Evolutionary conservation across 371 early-diverging fungal genomes (phyloP).

Genomic region (Massospora cicadina): DNA sequence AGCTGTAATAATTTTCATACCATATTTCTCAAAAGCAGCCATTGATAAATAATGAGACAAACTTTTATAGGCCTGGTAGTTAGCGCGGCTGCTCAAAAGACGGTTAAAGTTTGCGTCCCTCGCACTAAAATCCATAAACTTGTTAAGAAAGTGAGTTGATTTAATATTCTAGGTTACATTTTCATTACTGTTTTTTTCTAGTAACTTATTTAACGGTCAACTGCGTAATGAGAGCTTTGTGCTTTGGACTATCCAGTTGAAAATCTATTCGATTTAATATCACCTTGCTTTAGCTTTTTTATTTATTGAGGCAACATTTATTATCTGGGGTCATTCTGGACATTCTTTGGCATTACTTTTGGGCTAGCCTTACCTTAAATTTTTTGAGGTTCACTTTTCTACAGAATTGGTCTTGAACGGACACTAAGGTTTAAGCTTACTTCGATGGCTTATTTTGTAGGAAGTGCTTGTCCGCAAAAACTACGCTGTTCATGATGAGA

Average conservation of each 20-base stretch:
- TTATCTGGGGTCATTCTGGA: no score
- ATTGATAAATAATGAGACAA: slow-evolving; percentile 33
- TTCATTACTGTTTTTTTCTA: neutral
- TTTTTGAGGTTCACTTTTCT: no score
- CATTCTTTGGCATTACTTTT: no score
- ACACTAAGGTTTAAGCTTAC: no score
- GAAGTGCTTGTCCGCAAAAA: slow-evolving; percentile 55
- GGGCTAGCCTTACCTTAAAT: no score
- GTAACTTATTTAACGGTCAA: no score
- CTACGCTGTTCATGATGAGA: slow-evolving; percentile 78
- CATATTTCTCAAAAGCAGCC: neutral
- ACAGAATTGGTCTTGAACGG: no score
- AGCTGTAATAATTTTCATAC: no score
- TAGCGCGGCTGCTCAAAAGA: slow-evolving; percentile 78
- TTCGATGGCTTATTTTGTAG: slow-evolving; percentile 18
- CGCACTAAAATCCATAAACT: slow-evolving; percentile 55
- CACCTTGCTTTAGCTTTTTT: no score
- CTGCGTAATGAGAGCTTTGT: no score
- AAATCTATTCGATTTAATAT: no score
- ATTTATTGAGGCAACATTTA: no score
- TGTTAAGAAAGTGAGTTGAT: slow-evolving; percentile 55
- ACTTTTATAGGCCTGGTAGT: slow-evolving; percentile 74
- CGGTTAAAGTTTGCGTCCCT: slow-evolving; percentile 76
- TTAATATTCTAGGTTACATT: neutral
- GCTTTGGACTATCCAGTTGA: neutral